A percentile compares a stretch with the other conserved stretches of the same genome.
These are phyloP conservation scores for Cornus florida DNA, from an alignment of 148 eudicot genomes.

Conservation along the genomic window DNA sequence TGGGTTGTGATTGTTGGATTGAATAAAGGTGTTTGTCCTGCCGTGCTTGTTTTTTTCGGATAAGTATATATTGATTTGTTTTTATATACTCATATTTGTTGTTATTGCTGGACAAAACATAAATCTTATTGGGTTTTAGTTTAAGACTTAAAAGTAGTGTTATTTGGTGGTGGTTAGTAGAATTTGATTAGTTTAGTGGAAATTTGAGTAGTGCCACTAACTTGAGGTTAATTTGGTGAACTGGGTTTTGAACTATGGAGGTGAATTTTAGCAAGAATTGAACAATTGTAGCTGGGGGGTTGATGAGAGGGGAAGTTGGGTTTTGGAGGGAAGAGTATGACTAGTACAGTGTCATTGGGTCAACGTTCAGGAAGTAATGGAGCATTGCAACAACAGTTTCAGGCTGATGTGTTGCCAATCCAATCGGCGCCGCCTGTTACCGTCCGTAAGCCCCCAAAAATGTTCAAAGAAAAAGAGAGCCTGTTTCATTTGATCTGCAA, in stretches of 20 bases:
- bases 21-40: conserved; percentile 1
- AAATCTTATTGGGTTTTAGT: not conserved
- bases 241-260: not conserved
- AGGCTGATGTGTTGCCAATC: conserved; percentile 34
- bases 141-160: not conserved
- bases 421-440: conserved; percentile 43
- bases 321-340: conserved; percentile 27
- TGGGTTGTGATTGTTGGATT: conserved; percentile 8
- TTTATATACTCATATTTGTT: not conserved
- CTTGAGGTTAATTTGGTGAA: not conserved
- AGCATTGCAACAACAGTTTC: conserved; percentile 65
- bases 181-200: not conserved
- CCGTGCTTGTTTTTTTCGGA: not conserved
- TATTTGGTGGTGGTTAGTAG: conserved; percentile 3
- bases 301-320: conserved; percentile 27
- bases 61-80: not conserved
- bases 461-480: conserved; percentile 84
- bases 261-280: not conserved
- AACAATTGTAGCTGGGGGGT: not conserved
- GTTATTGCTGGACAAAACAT: not conserved
- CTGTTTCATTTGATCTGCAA: conserved; percentile 72
- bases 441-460: conserved; percentile 69
- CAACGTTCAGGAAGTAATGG: conserved; percentile 91
- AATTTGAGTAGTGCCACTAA: not conserved
- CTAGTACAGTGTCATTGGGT: conserved; percentile 75